Base-by-base conservation (phyloP, 2,329 filamentous ascomycete species). In the Aspergillus sp. region DNA sequence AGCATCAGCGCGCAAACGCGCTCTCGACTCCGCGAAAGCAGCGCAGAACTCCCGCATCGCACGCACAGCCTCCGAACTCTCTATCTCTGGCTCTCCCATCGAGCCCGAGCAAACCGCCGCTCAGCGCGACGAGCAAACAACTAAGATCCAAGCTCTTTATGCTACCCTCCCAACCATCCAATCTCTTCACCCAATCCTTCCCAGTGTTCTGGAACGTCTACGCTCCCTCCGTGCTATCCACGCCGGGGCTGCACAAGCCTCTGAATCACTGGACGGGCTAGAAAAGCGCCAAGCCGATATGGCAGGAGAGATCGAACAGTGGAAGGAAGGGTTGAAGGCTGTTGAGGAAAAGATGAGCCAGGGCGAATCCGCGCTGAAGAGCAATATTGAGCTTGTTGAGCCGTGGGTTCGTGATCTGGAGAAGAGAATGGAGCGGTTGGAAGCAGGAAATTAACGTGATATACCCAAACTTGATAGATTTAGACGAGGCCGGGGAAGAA, bases 101-200 rank as follows among this genome's bases (percentile, higher is more conserved):
- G 42, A 88, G 86, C 2, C 84, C 87, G 69, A 69, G 46, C 60
- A 61, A 15, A 79, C 80, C 17, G 78, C 72, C 8, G 71, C 77
- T 3, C 65, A 75, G 1, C 69, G 77, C 4, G 75, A 77, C 8
- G 91, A 96, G 66, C 89, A 96, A 66, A 83, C 87, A 41, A 83
- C 90, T 53, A 96, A 96, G 73, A 89, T 99, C 72, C 95, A 96
- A 64, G 90, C 93, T 1, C 83, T 99, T 5, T 97, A 97, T 74
- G 89, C 90, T 1, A 90, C 91, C 3, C 79, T 99, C 15, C 89
- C 92, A 1, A 95, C 91, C 0, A 95, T 99, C 58, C 92, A 96
- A 74, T 89, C 83, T 56, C 81, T 99, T 7, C 84, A 91, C 5
- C 95, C 95, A 1, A 82, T 96, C 17, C 82, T 99, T 4, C 93